A percentile compares a stretch with the other conserved stretches of the same genome.
Evolutionary conservation across 345 rosid genomes (phyloP).

Genomic region (Durio zibethinus): DNA sequence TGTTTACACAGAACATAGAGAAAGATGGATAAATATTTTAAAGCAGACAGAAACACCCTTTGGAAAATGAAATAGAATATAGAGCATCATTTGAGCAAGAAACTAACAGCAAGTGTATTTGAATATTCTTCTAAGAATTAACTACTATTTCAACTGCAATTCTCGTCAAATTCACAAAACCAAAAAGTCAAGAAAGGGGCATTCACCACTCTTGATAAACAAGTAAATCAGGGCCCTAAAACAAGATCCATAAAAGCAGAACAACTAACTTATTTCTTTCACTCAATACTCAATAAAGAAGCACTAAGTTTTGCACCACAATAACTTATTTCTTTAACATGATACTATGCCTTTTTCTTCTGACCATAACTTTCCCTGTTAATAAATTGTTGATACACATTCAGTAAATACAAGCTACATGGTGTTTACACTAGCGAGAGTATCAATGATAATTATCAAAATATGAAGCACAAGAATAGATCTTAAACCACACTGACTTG

Average conservation of each 20-base stretch:
- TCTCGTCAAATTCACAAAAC: not conserved
- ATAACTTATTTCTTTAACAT: not conserved
- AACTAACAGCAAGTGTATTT: not conserved
- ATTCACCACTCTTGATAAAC: not conserved
- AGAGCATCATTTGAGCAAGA: not conserved
- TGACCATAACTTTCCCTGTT: not conserved
- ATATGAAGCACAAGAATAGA: not conserved
- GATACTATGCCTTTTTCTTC: not conserved
- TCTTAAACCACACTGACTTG: constrained; percentile 55
- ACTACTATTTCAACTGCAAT: not conserved
- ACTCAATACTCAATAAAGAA: too few species aligned
- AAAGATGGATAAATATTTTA: not conserved
- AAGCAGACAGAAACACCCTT: not conserved
- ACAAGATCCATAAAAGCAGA: not conserved
- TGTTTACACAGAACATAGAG: not conserved
- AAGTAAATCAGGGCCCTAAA: constrained; percentile 3
- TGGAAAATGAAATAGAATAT: not conserved
- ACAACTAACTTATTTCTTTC: not conserved
- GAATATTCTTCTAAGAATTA: not conserved
- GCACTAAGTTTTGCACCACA: not conserved
- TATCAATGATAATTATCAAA: not conserved
- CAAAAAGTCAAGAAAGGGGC: not conserved
- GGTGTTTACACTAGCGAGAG: not conserved
- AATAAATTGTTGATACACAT: constrained; percentile 12
- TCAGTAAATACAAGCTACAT: not conserved